phyloP scores from a whole-genome alignment of 2,329 filamentous ascomycete species.

The Didymella keratinophila region DNA sequence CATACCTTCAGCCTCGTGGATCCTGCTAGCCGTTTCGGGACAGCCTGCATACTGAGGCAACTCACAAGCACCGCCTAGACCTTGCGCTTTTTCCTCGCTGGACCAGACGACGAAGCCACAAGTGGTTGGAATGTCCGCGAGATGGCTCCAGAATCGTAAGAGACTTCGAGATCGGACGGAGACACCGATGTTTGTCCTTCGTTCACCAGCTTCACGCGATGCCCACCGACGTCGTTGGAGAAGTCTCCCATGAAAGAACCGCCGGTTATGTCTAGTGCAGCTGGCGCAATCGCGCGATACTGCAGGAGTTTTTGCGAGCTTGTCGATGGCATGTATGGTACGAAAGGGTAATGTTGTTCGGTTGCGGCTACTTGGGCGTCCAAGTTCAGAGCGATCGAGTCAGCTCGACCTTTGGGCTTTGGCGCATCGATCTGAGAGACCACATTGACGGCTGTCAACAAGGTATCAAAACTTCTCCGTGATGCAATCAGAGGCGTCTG shows the following conservation, averaged over 20 bases:
- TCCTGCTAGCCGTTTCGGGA: neutral
- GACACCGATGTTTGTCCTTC: neutral
- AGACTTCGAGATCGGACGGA: neutral
- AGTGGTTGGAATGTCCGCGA: neutral
- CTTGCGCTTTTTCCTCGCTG: slow-evolving; percentile 12
- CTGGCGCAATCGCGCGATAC: neutral
- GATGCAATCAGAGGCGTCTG: slow-evolving; percentile 18
- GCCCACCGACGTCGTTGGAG: no score
- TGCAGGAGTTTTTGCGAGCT: neutral
- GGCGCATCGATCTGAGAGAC: slow-evolving; percentile 37
- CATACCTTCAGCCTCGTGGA: neutral
- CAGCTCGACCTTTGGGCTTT: slow-evolving; percentile 32
- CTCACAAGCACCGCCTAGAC: slow-evolving; percentile 1
- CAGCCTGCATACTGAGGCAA: neutral
- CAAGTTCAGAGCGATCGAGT: slow-evolving; percentile 34
- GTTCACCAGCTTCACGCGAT: neutral
- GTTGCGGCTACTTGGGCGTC: slow-evolving; percentile 31
- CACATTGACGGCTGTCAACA: slow-evolving; percentile 39
- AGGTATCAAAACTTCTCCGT: slow-evolving; percentile 27
- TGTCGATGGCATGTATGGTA: neutral
- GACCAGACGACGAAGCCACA: neutral
- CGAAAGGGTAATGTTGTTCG: slow-evolving; percentile 21
- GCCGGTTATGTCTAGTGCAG: neutral
- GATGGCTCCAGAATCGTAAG: neutral
- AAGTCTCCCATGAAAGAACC: neutral